Evolutionary conservation across 1,139 yeast species (phyloP).

Genomic region (Pichia sp.): DNA sequence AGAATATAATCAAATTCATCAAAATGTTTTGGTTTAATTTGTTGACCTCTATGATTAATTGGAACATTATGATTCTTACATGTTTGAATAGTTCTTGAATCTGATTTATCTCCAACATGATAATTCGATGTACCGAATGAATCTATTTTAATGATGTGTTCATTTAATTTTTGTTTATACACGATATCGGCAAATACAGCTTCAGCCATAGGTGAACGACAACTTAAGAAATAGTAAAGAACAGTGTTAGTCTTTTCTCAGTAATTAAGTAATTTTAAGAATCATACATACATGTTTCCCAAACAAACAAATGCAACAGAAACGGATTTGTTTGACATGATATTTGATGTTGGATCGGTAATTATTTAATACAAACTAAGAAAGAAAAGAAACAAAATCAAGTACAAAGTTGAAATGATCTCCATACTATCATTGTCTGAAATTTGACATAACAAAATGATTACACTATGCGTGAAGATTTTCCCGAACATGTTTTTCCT

Average conservation of each 20-base stretch:
- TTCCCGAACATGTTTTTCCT: too few species aligned
- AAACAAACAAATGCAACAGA: slow-evolving; percentile 81
- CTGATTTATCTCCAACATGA: slow-evolving; percentile 81
- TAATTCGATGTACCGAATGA: slow-evolving; percentile 87
- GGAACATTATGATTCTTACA: slow-evolving; percentile 71
- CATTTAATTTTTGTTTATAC: slow-evolving; percentile 36
- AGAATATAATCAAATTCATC: slow-evolving; percentile 70
- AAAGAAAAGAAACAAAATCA: not conserved
- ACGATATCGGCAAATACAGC: slow-evolving; percentile 75
- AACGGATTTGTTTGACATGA: slow-evolving; percentile 2
- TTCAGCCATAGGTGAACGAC: slow-evolving; percentile 98
- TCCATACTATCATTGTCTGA: too few species aligned
- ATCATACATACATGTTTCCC: slow-evolving; percentile 71
- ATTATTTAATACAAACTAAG: not conserved
- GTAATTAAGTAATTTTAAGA: not conserved
- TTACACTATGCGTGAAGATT: too few species aligned
- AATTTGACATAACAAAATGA: too few species aligned
- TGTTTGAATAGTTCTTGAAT: slow-evolving; percentile 61
- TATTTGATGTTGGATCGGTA: too few species aligned
- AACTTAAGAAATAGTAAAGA: slow-evolving; percentile 33
- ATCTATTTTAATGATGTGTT: slow-evolving; percentile 52
- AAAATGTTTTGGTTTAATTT: slow-evolving; percentile 54
- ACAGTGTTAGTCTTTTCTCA: not conserved
- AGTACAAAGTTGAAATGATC: too few species aligned
- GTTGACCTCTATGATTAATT: slow-evolving; percentile 70